Percentiles rank a stretch among this genome's conserved stretches.
phyloP scores from a whole-genome alignment of 805 yeast species.

The Suhomyces xylopsoci region DNA sequence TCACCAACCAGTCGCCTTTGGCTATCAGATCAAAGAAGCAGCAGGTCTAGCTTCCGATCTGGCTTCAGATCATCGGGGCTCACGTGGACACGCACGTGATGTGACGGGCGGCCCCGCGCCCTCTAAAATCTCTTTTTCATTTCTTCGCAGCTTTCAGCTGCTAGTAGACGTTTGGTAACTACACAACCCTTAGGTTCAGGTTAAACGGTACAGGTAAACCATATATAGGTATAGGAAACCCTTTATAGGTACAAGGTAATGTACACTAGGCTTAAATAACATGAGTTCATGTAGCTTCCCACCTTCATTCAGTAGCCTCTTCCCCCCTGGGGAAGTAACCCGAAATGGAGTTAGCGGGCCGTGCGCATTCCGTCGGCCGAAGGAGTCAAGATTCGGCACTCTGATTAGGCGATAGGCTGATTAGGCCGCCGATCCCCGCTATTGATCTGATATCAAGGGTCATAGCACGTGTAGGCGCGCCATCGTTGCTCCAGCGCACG shows the following conservation, averaged over 20 bases:
- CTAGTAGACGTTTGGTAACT: no score
- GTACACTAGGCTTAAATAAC: neutral
- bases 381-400: neutral
- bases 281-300: no score
- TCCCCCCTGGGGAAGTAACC: neutral
- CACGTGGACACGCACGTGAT: no score
- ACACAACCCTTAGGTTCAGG: no score
- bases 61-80: no score
- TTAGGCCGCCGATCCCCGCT: neutral
- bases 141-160: neutral
- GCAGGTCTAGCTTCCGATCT: neutral
- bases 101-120: neutral
- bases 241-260: neutral
- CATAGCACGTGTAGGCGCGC: constrained; percentile 1
- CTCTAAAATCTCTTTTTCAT: neutral
- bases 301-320: no score
- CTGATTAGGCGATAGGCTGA: no score
- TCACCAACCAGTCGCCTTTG: constrained; percentile 41
- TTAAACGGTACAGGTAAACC: no score
- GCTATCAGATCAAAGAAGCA: constrained; percentile 19
- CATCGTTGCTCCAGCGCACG: neutral
- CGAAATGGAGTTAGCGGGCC: neutral
- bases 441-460: neutral
- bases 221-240: no score
- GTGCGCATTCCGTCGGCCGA: neutral